Percentiles rank a stretch among this genome's conserved stretches.
These are phyloP conservation scores for Trichoderma orchidacearum DNA, from an alignment of 495 filamentous ascomycete genomes.

Conservation along the genomic window DNA sequence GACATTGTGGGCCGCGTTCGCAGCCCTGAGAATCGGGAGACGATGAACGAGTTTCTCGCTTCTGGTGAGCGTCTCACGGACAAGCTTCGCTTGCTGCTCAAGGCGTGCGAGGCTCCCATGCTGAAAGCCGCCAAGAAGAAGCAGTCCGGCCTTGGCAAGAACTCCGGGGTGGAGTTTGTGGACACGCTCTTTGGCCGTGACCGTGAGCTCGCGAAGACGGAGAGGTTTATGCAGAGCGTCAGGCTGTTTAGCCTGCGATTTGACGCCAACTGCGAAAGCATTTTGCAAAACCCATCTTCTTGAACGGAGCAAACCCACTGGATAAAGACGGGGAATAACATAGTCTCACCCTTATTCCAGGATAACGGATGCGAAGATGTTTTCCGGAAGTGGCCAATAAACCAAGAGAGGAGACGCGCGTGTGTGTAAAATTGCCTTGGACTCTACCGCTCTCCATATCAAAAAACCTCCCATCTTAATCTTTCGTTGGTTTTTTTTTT, in stretches of 20 bases:
- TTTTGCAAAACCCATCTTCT: slow-evolving; percentile 48
- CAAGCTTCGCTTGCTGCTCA: slow-evolving; percentile 77
- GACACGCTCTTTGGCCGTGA: slow-evolving; percentile 93
- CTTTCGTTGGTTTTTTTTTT: neutral
- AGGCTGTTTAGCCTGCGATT: slow-evolving; percentile 92
- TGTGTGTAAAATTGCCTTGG: neutral
- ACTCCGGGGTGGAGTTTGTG: slow-evolving; percentile 90
- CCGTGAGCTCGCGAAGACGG: slow-evolving; percentile 81
- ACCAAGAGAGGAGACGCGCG: neutral
- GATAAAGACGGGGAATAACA: neutral
- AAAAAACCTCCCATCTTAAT: neutral
- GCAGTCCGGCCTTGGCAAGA: slow-evolving; percentile 72
- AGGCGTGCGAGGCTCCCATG: slow-evolving; percentile 89
- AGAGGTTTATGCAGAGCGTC: slow-evolving; percentile 86
- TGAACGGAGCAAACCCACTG: slow-evolving; percentile 15
- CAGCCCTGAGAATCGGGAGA: slow-evolving; percentile 56
- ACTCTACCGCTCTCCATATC: neutral
- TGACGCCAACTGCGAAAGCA: slow-evolving; percentile 91
- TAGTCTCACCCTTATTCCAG: neutral
- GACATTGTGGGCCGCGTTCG: slow-evolving; percentile 66
- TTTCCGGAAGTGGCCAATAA: neutral
- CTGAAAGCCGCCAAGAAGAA: slow-evolving; percentile 41
- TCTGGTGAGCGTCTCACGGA: slow-evolving; percentile 78
- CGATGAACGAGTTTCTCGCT: slow-evolving; percentile 83
- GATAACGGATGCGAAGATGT: neutral